A percentile compares a stretch with the other conserved stretches of the same genome.
These are phyloP conservation scores for Mycena haematopus DNA, from an alignment of 768 basidiomycete species.

Conservation along the genomic window DNA sequence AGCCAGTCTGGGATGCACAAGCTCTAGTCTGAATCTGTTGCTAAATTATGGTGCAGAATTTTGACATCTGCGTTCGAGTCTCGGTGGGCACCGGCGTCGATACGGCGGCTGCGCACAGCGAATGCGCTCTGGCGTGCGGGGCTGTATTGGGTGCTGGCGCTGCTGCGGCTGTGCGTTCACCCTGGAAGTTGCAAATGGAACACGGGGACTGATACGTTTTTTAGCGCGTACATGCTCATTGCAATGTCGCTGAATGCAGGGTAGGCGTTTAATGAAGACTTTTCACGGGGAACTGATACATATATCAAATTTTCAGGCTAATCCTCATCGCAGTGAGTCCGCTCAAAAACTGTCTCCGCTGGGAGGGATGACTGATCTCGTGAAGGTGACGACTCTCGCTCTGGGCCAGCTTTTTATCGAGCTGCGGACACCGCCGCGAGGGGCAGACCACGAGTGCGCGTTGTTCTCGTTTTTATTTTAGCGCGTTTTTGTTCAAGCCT, in stretches of 20 bases:
- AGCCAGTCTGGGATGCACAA: too few species aligned
- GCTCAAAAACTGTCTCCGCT: constrained; percentile 16
- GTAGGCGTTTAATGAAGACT: constrained; percentile 47
- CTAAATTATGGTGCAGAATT: constrained; percentile 41
- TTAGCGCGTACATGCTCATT: constrained; percentile 74
- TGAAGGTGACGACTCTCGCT: constrained; percentile 50
- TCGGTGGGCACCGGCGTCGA: constrained; percentile 50
- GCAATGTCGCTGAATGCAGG: constrained; percentile 76
- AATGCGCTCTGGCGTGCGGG: constrained; percentile 59
- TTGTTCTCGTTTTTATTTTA: too few species aligned
- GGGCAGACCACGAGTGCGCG: constrained; percentile 32
- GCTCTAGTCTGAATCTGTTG: too few species aligned
- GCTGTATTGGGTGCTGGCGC: constrained; percentile 63
- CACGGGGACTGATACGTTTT: constrained; percentile 6
- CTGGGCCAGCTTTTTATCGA: constrained; percentile 65
- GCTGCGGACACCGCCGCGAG: constrained; percentile 35
- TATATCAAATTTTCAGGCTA: constrained; percentile 43
- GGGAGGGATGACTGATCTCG: not conserved
- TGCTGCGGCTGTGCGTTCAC: constrained; percentile 63
- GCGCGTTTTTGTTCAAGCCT: constrained; percentile 6
- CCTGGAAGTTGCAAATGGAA: not conserved
- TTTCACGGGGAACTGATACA: constrained; percentile 1
- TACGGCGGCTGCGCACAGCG: constrained; percentile 46
- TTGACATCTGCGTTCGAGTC: constrained; percentile 56
- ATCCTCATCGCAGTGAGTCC: constrained; percentile 53